These are phyloP conservation scores for Xylariaceae sp. DNA, from an alignment of 2,329 filamentous ascomycete genomes.

Conservation along the genomic window DNA sequence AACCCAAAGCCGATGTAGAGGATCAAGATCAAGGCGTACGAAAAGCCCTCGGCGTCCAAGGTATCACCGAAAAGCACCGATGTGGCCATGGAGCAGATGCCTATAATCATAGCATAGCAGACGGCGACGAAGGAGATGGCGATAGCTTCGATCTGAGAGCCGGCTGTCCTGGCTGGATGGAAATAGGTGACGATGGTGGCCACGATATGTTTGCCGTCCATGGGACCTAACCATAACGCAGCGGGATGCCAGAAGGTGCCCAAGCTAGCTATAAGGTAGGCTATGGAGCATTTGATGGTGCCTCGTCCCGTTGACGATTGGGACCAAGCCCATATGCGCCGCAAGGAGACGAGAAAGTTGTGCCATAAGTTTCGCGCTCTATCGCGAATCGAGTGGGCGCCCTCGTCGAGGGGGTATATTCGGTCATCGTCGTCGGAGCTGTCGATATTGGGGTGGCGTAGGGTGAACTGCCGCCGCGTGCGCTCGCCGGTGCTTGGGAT, in stretches of 20 bases:
- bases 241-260: conserved; percentile 77
- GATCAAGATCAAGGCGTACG: conserved; percentile 74
- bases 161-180: conserved; percentile 79
- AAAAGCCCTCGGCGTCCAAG: conserved; percentile 62
- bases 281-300: conserved; percentile 86
- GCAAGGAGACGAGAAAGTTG: conserved; percentile 36
- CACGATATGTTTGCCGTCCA: conserved; percentile 91
- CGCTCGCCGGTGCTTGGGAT: conserved; percentile 83
- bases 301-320: conserved; percentile 71
- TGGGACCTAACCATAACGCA: conserved; percentile 69
- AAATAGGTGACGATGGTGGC: conserved; percentile 95
- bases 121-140: conserved; percentile 75
- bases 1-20: conserved; percentile 83
- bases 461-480: conserved; percentile 72
- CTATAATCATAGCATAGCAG: conserved; percentile 70
- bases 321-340: conserved; percentile 55
- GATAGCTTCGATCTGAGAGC: conserved; percentile 85
- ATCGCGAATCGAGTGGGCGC: conserved; percentile 23
- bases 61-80: conserved; percentile 72
- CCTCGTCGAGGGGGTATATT: conserved; percentile 33
- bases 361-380: conserved; percentile 31
- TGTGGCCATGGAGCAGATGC: conserved; percentile 82
- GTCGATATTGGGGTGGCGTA: conserved; percentile 50
- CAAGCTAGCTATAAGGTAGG: conserved; percentile 81
- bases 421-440: conserved; percentile 30